Evolutionary conservation across 495 filamentous ascomycete genomes (phyloP), one percentile per base, ranked within the genome.

Genomic region (Astrothelium subdiscretum): DNA sequence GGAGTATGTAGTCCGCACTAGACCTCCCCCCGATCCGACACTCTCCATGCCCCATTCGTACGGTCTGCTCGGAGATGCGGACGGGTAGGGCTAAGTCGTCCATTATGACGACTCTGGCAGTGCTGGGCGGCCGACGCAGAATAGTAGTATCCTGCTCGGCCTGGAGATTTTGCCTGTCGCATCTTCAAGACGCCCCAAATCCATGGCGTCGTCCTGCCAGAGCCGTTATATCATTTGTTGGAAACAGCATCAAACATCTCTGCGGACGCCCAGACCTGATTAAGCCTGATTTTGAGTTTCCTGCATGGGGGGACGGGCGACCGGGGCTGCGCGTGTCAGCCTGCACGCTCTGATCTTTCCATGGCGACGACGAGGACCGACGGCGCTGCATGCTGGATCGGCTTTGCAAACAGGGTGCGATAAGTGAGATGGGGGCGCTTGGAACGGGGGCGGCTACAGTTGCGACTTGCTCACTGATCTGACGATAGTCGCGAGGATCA

Each of bases 361-460:
- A 54, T 54, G n/a, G 8, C 15, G 12, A 11, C 48, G 22, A 54
- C n/a, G n/a, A n/a, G n/a, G n/a, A n/a, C n/a, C n/a, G n/a, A n/a
- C 24, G 24, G 48, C 20, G 8, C 24, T 29, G 48, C 48, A 54
- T 54, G 48, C 48, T 54, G n/a, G 48, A 54, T 54, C 48, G 48
- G 48, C 48, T 54, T 54, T 29, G 48, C 20, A 54, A 54, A 54
- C 48, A 54, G 48, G 48, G 48, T 29, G 29, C 48, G 48, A 54
- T 54, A 54, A 54, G 48, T 54, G 48, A 54, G 48, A 54, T 54
- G 48, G 48, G 48, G 48, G 48, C 48, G 48, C 24, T 11, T 54
- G 20, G 48, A 29, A 26, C 22, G 48, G 48, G 11, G 48, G 24
- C 48, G 42, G 42, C 42, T 48, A 48, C 11, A n/a, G 8, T 48